Conservation (phyloP, 768 basidiomycete species). For the Tylopilus subfusipes region DNA sequence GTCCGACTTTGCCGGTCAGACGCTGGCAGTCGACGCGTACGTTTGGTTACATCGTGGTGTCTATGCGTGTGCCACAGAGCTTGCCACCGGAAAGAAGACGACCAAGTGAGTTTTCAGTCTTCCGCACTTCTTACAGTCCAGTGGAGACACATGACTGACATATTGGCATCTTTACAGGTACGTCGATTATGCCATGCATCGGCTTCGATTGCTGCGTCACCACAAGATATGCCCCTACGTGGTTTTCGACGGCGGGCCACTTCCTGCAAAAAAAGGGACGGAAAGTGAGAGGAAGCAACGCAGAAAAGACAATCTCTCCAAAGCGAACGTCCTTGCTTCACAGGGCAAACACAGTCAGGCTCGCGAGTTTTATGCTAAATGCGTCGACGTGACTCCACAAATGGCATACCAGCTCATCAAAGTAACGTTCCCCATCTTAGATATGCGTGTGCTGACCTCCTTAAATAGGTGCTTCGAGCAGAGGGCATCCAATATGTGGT, state of each 20-base stretch:
- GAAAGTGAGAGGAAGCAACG: constrained; percentile 75
- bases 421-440: constrained; percentile 38
- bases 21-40: constrained; percentile 91
- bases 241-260: constrained; percentile 94
- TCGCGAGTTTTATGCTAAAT: constrained; percentile 84
- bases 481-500: constrained; percentile 84
- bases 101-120: constrained; percentile 59
- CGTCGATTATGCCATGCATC: constrained; percentile 94
- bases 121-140: not conserved
- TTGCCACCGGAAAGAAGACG: constrained; percentile 81
- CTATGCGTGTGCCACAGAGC: constrained; percentile 84
- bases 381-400: constrained; percentile 91
- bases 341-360: constrained; percentile 82
- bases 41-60: constrained; percentile 91
- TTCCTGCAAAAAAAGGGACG: constrained; percentile 91
- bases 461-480: constrained; percentile 70
- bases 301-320: constrained; percentile 72
- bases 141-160: not conserved
- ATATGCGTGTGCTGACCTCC: constrained; percentile 4
- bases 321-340: constrained; percentile 66
- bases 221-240: constrained; percentile 84
- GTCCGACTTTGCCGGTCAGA: constrained; percentile 79
- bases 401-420: constrained; percentile 99
- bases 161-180: constrained; percentile 53
- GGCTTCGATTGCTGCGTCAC: constrained; percentile 81